Conservation (phyloP, 164 flowering plant genomes). For the Tetracentron sinense region DNA sequence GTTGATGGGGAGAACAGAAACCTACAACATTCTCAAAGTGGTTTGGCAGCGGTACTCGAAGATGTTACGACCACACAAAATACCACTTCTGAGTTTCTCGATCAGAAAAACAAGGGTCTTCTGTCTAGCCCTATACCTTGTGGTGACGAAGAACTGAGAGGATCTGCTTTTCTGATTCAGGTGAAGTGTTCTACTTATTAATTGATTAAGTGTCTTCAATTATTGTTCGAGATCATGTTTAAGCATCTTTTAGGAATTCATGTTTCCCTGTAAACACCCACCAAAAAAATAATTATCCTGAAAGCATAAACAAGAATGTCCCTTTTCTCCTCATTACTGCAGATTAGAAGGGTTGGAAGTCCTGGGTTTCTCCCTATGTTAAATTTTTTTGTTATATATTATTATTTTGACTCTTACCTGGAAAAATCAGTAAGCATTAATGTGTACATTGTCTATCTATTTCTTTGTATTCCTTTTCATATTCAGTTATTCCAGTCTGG, state of each 20-base stretch:
- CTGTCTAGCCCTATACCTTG: constrained; percentile 18
- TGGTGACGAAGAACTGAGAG: constrained; percentile 48
- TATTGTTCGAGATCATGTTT: background rate
- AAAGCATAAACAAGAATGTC: no score
- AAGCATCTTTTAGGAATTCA: background rate
- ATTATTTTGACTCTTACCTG: background rate
- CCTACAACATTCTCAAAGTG: constrained; percentile 18
- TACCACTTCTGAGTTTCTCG: constrained; percentile 11
- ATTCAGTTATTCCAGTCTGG: background rate
- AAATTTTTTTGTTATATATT: background rate
- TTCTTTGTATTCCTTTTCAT: no score
- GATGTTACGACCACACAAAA: constrained; percentile 9
- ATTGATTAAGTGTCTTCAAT: background rate
- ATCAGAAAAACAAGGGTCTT: constrained; percentile 24
- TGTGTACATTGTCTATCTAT: no score
- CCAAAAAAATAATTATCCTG: no score
- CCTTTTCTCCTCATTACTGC: no score
- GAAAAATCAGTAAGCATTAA: no score
- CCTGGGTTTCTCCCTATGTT: background rate
- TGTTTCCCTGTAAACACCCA: background rate
- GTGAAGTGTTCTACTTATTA: constrained; percentile 27
- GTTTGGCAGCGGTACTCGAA: constrained; percentile 13
- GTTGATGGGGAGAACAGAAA: constrained; percentile 4
- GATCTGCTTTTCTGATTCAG: constrained; percentile 70
- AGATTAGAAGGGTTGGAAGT: background rate